Evolutionary conservation across 345 rosid genomes (phyloP), one percentile per base, ranked within the genome.

Genomic region (Corchorus olitorius): DNA sequence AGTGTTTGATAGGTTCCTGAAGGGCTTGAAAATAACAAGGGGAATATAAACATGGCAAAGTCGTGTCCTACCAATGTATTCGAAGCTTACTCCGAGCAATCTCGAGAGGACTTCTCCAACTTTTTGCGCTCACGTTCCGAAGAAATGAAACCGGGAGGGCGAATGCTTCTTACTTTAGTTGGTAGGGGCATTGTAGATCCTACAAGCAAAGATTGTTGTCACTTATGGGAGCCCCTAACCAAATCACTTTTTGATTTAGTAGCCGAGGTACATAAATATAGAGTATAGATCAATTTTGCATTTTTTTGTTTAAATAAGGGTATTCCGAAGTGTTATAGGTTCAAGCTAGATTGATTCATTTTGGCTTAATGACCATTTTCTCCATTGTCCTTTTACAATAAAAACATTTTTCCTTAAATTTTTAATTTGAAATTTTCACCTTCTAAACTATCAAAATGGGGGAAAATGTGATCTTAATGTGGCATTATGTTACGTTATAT

Each of bases 111-210:
- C 62, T 87, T 91, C 79, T 77, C 81, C 0, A 13, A 20, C 60
- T 87, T 91, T 81, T 62, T 89, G 15, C 75, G 67, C 20, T 75
- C 74, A 48, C 84, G 92, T 1, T 80, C 83, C 2, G 63, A 87
- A 54, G 94, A 91, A 79, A 6, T 87, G 6, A 75, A 80, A 10
- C 4, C 63, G 15, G 79, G 84, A 15, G 90, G 88, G 5, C 77
- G 84, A 13, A 27, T 27, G 27, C 1, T 27, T 27, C 27, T 27
- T 27, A 1, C 27, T 27, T 0, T 27, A 0, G 1, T 76, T 17
- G 91, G 90, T 15, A 81, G 88, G 77, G 78, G 76, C 45, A 72
- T 73, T 48, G 75, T 50, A 0, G 76, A 85, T 73, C 88, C 64
- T 7, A 65, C 70, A 6, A 76, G 76, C 20, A n/a, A 77, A n/a